Evolutionary conservation across 345 rosid species (phyloP), one percentile per base, ranked within the genome.

Genomic region (Salix caprea): DNA sequence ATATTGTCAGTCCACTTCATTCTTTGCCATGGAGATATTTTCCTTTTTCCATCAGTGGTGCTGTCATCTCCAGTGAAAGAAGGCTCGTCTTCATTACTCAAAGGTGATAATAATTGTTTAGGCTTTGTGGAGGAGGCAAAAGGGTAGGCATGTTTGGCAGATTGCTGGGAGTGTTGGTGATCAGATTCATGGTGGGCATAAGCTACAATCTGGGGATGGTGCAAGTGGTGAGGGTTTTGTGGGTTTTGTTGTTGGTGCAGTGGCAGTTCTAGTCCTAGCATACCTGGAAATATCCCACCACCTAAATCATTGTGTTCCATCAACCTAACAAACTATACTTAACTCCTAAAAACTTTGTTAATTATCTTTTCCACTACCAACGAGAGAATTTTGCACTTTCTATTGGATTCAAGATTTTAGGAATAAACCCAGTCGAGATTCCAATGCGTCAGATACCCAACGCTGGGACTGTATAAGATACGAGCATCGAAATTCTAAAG

Each of bases 1-100:
- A 96, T 96, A 61, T 75, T 76, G 68, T 94, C 98, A 30, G 97
- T 96, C 98, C 99, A 96, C 80, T 96, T 96, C 98, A 96, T 96
- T 70, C 99, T 88, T 69, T 96, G 98, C 99, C 99, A 96, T 1
- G 86, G 97, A 37, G 97, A 92, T 2, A 82, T 8, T 72, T 87
- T 91, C 36, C 87, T 88, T 79, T 86, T 89, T 13, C 85, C 88
- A 67, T 89, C 94, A 69, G 85, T 87, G 4, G 78, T 79, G 54
- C 78, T 77, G 23, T 91, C 96, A 26, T 92, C 97, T 0, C 84
- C 89, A 77, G 82, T 54, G 26, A 85, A 84, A 21, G 87, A 89
- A 54, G 84, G 91, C 21, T 95, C 98, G 50, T 95, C 99, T 9
- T 95, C 98, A 65, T 87, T 92, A 69, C 92, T 96, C 3, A 81